Evolutionary conservation across 2,329 filamentous ascomycete genomes (phyloP).

Genomic region (Xylaria sp.): DNA sequence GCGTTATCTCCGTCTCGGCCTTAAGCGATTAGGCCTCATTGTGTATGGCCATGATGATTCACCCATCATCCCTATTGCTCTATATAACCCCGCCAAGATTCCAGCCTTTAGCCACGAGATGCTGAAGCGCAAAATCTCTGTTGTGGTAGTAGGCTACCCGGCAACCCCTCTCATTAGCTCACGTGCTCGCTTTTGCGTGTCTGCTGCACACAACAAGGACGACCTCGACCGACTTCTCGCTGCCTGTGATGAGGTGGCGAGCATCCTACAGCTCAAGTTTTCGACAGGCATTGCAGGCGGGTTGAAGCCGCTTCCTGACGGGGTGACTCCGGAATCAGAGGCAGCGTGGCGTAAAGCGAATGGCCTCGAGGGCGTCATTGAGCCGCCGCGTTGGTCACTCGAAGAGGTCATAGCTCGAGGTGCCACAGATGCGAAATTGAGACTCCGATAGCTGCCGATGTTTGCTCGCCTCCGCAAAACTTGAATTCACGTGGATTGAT

Average conservation of each 20-base stretch:
- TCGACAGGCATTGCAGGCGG: constrained; percentile 96
- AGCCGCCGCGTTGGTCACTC: constrained; percentile 83
- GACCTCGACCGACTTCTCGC: constrained; percentile 90
- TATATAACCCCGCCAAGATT: constrained; percentile 99
- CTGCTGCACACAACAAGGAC: constrained; percentile 96
- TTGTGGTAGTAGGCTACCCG: constrained; percentile 96
- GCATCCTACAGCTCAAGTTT: constrained; percentile 94
- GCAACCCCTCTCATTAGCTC: constrained; percentile 96
- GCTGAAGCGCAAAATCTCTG: constrained; percentile 96
- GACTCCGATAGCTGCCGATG: constrained; percentile 66
- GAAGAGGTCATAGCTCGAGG: constrained; percentile 82
- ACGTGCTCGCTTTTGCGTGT: constrained; percentile 94
- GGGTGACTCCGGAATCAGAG: constrained; percentile 77
- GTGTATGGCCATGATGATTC: constrained; percentile 98
- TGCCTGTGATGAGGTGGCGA: constrained; percentile 92
- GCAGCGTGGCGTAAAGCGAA: constrained; percentile 53
- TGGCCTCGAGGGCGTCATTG: constrained; percentile 65
- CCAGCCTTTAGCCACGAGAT: constrained; percentile 98
- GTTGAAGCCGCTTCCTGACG: constrained; percentile 78
- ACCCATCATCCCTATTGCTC: constrained; percentile 91
- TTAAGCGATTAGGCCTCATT: constrained; percentile 97
- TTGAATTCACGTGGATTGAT: constrained; percentile 42
- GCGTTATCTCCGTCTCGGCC: constrained; percentile 93
- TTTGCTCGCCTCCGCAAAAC: constrained; percentile 29
- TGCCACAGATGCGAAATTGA: constrained; percentile 78